Conservation (phyloP, 2,329 filamentous ascomycete species). For the Sodiomyces alkalinus region DNA sequence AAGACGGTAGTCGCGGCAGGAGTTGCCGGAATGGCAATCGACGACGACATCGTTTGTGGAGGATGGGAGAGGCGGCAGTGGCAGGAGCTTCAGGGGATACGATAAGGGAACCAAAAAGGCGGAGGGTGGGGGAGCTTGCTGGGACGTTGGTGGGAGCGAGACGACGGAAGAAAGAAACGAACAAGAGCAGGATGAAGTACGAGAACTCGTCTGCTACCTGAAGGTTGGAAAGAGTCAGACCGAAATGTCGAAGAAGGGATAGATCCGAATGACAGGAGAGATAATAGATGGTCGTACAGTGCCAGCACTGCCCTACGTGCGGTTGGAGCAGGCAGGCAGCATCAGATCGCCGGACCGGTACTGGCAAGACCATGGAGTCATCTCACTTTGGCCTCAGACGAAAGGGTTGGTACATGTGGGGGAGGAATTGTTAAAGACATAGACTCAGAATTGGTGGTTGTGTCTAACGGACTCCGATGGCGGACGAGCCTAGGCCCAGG, state of each 20-base stretch:
- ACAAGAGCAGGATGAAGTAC: neutral
- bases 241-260: neutral
- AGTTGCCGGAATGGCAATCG: constrained; percentile 49
- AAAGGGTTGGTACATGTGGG: no score
- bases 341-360: constrained; percentile 1
- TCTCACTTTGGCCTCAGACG: no score
- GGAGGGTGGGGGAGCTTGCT: neutral
- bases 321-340: constrained; percentile 1
- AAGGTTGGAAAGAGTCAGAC: no score
- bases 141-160: neutral
- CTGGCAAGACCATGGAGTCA: neutral
- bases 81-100: constrained; percentile 1
- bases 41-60: constrained; percentile 53
- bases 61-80: no score
- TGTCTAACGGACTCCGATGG: no score
- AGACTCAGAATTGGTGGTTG: no score
- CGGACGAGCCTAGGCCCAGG: no score
- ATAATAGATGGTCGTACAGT: constrained; percentile 2
- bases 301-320: constrained; percentile 1
- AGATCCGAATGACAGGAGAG: neutral
- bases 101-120: neutral
- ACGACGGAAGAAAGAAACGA: neutral
- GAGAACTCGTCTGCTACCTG: no score
- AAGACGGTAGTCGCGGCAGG: constrained; percentile 19
- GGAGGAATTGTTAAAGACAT: no score